phyloP scores from a whole-genome alignment of 2,329 filamentous ascomycete species.

The Ophiocordyceps unilateralis region DNA sequence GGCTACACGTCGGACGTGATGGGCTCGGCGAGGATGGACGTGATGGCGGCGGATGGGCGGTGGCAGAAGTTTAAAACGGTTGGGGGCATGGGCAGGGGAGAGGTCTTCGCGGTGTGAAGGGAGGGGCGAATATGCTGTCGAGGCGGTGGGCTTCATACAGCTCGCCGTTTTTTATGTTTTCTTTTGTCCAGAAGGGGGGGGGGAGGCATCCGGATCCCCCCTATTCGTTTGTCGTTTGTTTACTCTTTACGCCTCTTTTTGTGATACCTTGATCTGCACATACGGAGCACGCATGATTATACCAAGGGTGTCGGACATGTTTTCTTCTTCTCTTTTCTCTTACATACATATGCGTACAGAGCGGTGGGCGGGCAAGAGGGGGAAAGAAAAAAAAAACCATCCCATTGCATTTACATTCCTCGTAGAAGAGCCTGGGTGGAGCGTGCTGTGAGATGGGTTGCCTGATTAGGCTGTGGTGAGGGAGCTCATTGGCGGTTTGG shows the following conservation, averaged over 20 bases:
- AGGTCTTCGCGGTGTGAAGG: slow-evolving; percentile 8
- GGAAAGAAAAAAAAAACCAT: not conserved
- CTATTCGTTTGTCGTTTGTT: not conserved
- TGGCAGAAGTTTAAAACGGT: slow-evolving; percentile 37
- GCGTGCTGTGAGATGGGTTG: slow-evolving; percentile 1
- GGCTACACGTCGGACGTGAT: slow-evolving; percentile 30
- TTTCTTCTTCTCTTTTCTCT: not conserved
- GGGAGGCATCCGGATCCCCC: not conserved
- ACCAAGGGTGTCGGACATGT: not conserved
- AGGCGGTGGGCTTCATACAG: no score
- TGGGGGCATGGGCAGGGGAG: slow-evolving; percentile 23
- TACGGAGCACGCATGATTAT: not conserved
- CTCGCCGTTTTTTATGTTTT: not conserved
- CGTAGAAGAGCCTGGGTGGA: not conserved
- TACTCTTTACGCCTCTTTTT: not conserved
- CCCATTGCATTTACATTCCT: no score
- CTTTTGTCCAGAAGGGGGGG: no score
- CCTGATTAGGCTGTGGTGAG: slow-evolving; percentile 1
- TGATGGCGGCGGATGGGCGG: slow-evolving; percentile 29
- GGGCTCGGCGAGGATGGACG: slow-evolving; percentile 33
- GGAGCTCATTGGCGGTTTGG: slow-evolving; percentile 2
- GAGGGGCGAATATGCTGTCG: not conserved
- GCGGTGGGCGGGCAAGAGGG: not conserved
- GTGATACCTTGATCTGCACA: not conserved
- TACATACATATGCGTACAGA: not conserved